Evolutionary conservation across 208 protist genomes (phyloP).

Genomic region (Leptomonas pyrrhocoris): DNA sequence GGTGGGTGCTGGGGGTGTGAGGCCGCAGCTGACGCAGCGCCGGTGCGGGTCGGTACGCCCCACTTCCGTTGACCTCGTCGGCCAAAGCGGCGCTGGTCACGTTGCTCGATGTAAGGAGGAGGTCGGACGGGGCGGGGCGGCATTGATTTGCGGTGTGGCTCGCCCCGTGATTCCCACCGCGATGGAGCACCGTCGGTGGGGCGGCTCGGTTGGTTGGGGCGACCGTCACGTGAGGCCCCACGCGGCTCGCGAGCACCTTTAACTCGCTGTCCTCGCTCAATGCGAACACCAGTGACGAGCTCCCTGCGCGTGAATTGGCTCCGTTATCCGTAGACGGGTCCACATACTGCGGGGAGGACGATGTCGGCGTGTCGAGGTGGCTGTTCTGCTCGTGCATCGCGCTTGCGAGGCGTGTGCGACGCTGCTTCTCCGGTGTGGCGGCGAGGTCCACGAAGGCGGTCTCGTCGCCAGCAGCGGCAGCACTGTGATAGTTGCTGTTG

Average conservation of each 20-base stretch:
- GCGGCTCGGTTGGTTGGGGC: neutral
- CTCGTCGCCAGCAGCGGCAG: neutral
- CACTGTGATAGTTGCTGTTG: neutral
- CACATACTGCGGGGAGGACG: neutral
- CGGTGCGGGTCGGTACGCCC: neutral
- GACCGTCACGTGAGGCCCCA: constrained; percentile 2
- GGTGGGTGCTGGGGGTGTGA: constrained; percentile 25
- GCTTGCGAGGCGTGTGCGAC: neutral
- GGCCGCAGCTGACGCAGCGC: constrained; percentile 16
- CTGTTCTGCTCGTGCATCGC: neutral
- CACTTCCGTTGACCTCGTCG: neutral
- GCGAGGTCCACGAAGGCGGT: constrained; percentile 2
- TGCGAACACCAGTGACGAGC: constrained; percentile 36
- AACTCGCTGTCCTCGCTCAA: constrained; percentile 45
- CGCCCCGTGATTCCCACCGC: neutral
- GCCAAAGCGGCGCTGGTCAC: neutral
- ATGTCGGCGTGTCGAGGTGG: neutral
- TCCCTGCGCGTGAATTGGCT: neutral
- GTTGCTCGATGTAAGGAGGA: neutral
- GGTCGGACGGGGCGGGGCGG: neutral
- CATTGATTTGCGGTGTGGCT: neutral
- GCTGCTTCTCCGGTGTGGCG: constrained; percentile 11
- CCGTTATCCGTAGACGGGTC: neutral
- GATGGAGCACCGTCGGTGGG: too few species aligned
- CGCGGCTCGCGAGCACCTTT: constrained; percentile 36